phyloP scores from a whole-genome alignment of 2,329 filamentous ascomycete genomes.

The Pseudogymnoascus sp. region DNA sequence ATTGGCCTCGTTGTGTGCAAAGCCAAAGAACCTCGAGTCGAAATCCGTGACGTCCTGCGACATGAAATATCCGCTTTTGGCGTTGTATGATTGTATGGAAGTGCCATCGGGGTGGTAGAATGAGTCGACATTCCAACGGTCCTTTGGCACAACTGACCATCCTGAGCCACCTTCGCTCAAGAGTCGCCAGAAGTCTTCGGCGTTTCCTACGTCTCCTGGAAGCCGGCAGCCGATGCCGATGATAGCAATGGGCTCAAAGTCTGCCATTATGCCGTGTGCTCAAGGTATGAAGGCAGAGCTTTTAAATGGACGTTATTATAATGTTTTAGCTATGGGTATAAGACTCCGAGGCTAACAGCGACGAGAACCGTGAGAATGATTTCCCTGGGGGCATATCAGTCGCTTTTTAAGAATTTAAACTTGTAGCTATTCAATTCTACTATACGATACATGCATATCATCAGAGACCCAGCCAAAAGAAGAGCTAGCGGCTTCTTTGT shows the following conservation, averaged over 20 bases:
- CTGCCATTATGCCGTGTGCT: not conserved
- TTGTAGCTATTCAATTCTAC: not conserved
- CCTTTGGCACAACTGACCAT: constrained; percentile 22
- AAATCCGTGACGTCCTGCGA: constrained; percentile 16
- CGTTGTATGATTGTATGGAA: not conserved
- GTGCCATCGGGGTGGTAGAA: constrained; percentile 16
- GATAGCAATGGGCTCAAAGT: constrained; percentile 27
- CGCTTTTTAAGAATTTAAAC: not conserved
- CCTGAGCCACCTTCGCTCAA: constrained; percentile 20
- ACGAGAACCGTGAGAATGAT: not conserved
- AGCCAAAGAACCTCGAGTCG: constrained; percentile 19
- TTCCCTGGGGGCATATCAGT: not conserved
- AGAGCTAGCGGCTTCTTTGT: not conserved
- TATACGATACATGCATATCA: not conserved
- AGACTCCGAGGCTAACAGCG: not conserved
- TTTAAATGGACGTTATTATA: not conserved
- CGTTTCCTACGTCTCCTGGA: constrained; percentile 28
- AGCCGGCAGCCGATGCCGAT: constrained; percentile 31
- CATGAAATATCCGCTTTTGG: constrained; percentile 17
- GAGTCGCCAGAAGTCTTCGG: constrained; percentile 31
- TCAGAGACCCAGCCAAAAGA: not conserved
- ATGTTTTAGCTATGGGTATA: not conserved
- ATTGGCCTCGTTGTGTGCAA: constrained; percentile 16
- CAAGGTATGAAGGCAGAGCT: not conserved
- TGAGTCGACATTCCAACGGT: constrained; percentile 18